Evolutionary conservation across 805 yeast species (phyloP).

Genomic region (Ogataea angusta): DNA sequence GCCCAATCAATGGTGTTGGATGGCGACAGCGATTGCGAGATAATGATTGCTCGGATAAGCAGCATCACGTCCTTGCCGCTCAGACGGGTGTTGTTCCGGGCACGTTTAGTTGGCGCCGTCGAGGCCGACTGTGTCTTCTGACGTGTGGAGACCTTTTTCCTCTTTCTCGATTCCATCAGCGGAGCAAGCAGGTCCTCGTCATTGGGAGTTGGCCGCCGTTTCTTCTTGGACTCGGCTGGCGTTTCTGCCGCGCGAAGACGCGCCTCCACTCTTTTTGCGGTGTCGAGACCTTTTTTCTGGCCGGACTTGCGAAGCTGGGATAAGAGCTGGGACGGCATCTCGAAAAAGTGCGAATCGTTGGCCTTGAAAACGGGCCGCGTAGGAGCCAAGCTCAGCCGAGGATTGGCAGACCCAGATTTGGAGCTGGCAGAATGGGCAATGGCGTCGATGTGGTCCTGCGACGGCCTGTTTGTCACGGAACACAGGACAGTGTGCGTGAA

Average conservation of each 20-base stretch:
- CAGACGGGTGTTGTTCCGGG: constrained; percentile 24
- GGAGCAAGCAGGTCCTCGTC: constrained; percentile 27
- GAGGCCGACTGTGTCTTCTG: constrained; percentile 9
- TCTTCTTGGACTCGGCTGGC: constrained; percentile 5
- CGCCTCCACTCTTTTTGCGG: constrained; percentile 12
- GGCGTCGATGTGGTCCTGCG: constrained; percentile 10
- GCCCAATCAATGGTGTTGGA: constrained; percentile 64
- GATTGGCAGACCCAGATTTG: neutral
- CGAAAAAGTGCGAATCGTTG: constrained; percentile 23
- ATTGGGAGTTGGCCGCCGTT: neutral
- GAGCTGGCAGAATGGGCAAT: constrained; percentile 1
- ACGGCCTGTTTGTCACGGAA: constrained; percentile 15
- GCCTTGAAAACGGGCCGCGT: constrained; percentile 16
- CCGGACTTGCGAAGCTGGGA: neutral
- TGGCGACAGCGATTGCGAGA: constrained; percentile 55
- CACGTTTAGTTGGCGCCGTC: constrained; percentile 11
- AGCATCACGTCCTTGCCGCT: constrained; percentile 45
- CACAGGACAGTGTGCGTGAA: constrained; percentile 7
- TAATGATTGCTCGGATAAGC: constrained; percentile 62
- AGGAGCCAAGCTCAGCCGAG: constrained; percentile 5
- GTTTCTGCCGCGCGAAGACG: constrained; percentile 16
- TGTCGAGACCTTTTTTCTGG: constrained; percentile 2
- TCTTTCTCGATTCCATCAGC: constrained; percentile 29
- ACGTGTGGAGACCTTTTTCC: constrained; percentile 26
- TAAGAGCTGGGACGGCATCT: constrained; percentile 16